These are phyloP conservation scores for Triangularia verruculosa DNA, from an alignment of 2,329 filamentous ascomycete species.

Conservation along the genomic window DNA sequence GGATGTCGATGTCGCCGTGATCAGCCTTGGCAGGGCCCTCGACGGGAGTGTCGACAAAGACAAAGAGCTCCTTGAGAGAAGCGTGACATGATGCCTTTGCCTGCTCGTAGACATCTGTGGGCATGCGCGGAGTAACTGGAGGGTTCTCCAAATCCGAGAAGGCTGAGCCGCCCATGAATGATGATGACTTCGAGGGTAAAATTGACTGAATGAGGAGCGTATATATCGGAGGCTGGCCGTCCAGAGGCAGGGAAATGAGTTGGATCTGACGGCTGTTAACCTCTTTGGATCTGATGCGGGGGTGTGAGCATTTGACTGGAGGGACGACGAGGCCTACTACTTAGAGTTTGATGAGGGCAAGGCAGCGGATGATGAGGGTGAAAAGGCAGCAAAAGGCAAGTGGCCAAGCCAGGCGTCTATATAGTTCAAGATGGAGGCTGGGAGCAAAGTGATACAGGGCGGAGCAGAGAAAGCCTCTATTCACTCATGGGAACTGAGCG, in stretches of 20 bases:
- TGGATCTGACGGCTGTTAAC: neutral
- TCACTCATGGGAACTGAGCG: neutral
- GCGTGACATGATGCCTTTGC: slow-evolving; percentile 46
- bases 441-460: too few relatives aligned
- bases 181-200: neutral
- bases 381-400: neutral
- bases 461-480: neutral
- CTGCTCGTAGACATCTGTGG: slow-evolving; percentile 51
- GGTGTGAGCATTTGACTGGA: neutral
- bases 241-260: neutral
- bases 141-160: slow-evolving; percentile 48
- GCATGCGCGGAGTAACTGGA: slow-evolving; percentile 65
- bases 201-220: too few relatives aligned
- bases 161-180: slow-evolving; percentile 63
- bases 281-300: neutral
- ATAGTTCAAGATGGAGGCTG: neutral
- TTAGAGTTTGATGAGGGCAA: neutral
- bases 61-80: slow-evolving; percentile 51
- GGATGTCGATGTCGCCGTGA: slow-evolving; percentile 71
- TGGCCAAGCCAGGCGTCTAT: neutral
- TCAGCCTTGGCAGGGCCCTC: slow-evolving; percentile 67
- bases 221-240: neutral
- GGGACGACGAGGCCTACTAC: neutral
- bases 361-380: neutral
- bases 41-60: slow-evolving; percentile 56